Conservation (phyloP, 495 filamentous ascomycete species). For the Apiosordaria backusii region DNA sequence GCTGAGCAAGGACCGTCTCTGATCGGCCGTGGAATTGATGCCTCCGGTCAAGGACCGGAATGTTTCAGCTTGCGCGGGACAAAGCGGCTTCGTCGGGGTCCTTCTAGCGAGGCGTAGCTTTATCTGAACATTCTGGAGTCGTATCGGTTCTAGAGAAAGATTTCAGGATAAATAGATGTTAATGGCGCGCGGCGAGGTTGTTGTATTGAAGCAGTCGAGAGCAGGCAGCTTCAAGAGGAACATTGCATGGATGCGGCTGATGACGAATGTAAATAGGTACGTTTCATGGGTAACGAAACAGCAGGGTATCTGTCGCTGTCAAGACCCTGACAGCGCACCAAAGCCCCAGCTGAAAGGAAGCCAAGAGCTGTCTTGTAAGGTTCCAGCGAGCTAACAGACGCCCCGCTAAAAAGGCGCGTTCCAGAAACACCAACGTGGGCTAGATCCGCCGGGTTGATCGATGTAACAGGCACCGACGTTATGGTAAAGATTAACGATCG, state of each 20-base stretch:
- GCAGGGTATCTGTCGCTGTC: neutral
- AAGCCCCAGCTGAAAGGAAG: neutral
- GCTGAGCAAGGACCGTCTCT: neutral
- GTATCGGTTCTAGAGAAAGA: neutral
- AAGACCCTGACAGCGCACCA: neutral
- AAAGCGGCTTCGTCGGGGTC: neutral
- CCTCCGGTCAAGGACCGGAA: neutral
- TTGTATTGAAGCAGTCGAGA: neutral
- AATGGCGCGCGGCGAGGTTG: neutral
- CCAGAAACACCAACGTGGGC: neutral
- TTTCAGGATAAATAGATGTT: neutral
- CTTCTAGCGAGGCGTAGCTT: neutral
- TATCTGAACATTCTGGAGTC: neutral
- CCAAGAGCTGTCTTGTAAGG: neutral
- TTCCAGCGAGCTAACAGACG: neutral
- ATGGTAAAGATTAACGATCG: no score
- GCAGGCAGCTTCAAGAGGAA: neutral
- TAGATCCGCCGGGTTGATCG: neutral
- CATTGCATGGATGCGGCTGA: neutral
- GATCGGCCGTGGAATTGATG: neutral
- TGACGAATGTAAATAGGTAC: neutral
- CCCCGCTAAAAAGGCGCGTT: neutral
- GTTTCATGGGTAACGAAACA: neutral
- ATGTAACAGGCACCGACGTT: neutral
- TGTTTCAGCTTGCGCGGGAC: neutral